A percentile compares a stretch with the other conserved stretches of the same genome.
phyloP scores from a whole-genome alignment of 805 yeast species.

The Wickerhamiella azymoides region DNA sequence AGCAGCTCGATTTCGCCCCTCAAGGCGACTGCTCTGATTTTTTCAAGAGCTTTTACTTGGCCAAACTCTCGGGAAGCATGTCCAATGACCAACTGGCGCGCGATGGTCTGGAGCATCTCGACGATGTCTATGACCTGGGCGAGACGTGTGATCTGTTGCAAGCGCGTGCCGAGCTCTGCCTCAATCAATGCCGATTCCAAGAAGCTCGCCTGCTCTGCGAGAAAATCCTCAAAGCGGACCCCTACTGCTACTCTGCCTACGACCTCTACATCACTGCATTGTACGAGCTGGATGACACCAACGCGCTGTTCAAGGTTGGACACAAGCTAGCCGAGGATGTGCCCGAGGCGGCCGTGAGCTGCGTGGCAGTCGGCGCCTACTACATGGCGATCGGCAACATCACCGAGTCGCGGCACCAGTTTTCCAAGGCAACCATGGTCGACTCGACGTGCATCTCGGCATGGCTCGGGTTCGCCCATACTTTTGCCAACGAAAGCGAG shows the following conservation, averaged over 20 bases:
- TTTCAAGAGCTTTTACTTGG: constrained; percentile 60
- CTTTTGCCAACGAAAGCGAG: constrained; percentile 96
- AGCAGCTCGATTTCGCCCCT: constrained; percentile 46
- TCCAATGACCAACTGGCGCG: constrained; percentile 49
- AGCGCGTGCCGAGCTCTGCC: constrained; percentile 54
- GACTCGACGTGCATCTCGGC: constrained; percentile 89
- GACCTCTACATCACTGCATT: constrained; percentile 75
- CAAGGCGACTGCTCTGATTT: constrained; percentile 72
- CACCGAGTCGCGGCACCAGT: constrained; percentile 72
- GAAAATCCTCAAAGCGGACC: constrained; percentile 35
- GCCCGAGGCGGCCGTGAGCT: constrained; percentile 70
- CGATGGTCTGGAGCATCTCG: constrained; percentile 52
- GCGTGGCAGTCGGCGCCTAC: constrained; percentile 88
- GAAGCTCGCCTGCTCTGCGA: constrained; percentile 69
- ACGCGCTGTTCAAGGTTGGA: constrained; percentile 63
- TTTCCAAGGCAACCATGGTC: constrained; percentile 75
- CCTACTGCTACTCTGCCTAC: constrained; percentile 52
- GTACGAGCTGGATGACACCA: constrained; percentile 70
- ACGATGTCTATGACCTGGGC: constrained; percentile 57
- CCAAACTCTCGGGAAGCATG: constrained; percentile 34
- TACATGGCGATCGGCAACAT: constrained; percentile 62
- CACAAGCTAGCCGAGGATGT: constrained; percentile 76
- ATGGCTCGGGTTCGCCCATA: constrained; percentile 97
- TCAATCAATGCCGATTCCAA: constrained; percentile 64
- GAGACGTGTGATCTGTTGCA: constrained; percentile 52